These are phyloP conservation scores for Apiospora kogelbergensis DNA, from an alignment of 2,329 filamentous ascomycete species.

Conservation along the genomic window DNA sequence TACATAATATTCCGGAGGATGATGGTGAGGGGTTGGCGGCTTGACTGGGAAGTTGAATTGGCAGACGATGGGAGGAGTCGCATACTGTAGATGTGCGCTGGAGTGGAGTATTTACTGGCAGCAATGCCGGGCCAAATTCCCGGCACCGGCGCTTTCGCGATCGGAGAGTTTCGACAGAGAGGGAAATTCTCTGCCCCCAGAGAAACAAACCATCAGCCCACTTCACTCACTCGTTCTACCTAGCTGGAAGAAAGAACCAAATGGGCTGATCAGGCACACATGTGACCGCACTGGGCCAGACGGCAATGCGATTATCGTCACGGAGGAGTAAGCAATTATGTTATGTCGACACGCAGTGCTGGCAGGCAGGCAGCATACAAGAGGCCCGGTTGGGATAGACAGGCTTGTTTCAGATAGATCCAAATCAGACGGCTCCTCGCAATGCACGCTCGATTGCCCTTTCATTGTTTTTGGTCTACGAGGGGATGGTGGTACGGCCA, in stretches of 20 bases:
- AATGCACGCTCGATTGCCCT: not conserved
- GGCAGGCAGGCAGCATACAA: not conserved
- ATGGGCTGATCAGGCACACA: not conserved
- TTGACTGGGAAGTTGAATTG: not conserved
- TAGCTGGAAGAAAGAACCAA: not conserved
- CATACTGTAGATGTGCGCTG: not conserved
- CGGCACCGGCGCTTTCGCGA: not conserved
- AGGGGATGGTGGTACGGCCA: not conserved
- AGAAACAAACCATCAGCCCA: not conserved
- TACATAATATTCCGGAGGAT: not conserved
- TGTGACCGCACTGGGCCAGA: not conserved
- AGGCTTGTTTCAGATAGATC: not conserved
- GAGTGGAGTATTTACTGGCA: not conserved
- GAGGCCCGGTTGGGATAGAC: not conserved
- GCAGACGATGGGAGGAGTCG: not conserved
- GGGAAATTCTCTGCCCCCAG: not conserved
- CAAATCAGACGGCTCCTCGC: not conserved
- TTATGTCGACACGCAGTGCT: not conserved
- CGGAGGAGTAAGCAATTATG: too few species aligned
- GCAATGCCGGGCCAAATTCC: slow-evolving; percentile 4
- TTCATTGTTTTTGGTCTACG: not conserved
- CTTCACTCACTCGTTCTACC: not conserved
- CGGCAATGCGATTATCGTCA: not conserved
- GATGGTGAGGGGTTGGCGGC: not conserved
- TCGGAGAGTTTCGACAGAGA: not conserved